These are phyloP conservation scores for Thermochaetoides thermophila DNA, from an alignment of 495 filamentous ascomycete species.

Conservation along the genomic window DNA sequence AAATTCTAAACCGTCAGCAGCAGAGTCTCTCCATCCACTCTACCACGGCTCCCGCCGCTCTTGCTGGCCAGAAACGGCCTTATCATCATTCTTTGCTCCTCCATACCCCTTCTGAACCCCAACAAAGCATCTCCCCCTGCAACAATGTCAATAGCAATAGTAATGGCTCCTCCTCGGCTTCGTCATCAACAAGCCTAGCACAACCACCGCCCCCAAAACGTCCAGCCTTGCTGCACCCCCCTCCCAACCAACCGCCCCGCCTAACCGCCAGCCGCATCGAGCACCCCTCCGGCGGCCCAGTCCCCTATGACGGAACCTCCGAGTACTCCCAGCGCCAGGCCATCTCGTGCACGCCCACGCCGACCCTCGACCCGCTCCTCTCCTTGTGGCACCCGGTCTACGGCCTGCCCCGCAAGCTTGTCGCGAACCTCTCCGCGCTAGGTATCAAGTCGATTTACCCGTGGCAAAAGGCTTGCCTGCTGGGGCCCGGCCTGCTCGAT, in stretches of 20 bases:
- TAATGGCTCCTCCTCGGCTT: too few species aligned
- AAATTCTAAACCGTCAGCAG: too few species aligned
- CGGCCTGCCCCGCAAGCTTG: conserved; percentile 43
- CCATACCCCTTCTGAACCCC: too few species aligned
- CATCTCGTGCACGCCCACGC: conserved; percentile 32
- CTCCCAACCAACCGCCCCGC: conserved; percentile 6
- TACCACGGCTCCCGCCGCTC: too few species aligned
- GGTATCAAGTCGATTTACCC: conserved; percentile 61
- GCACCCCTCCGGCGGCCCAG: conserved; percentile 1
- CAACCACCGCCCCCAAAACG: neutral
- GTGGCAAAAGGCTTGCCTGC: conserved; percentile 70
- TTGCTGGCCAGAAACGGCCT: too few species aligned
- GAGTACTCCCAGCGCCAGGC: conserved; percentile 34
- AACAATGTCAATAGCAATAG: too few species aligned
- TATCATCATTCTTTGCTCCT: too few species aligned
- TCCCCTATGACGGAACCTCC: conserved; percentile 7
- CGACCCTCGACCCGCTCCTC: conserved; percentile 43
- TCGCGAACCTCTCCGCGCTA: conserved; percentile 46
- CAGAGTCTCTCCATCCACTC: too few species aligned
- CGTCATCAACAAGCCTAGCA: too few species aligned
- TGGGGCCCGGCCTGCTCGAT: conserved; percentile 48
- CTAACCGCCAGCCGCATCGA: conserved; percentile 25
- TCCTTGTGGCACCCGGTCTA: conserved; percentile 50
- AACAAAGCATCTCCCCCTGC: too few species aligned
- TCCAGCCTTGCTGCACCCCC: neutral